phyloP scores from a whole-genome alignment of 306 rosid species.

The Quercus alba region DNA sequence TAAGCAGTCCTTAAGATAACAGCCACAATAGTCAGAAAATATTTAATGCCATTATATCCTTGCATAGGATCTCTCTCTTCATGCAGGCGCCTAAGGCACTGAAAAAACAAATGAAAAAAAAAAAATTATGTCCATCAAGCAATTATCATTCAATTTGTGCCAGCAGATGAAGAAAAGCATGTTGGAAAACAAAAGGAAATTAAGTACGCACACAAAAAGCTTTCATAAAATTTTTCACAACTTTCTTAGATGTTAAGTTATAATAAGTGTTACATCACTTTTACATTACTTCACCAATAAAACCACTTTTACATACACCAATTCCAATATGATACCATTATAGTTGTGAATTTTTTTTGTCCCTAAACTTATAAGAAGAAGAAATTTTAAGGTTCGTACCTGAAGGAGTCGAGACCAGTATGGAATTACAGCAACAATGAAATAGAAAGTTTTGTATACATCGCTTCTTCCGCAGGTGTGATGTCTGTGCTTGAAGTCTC shows the following conservation, averaged over 20 bases:
- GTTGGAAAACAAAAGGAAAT: no score
- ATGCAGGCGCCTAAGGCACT: slow-evolving; percentile 56
- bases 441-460: slow-evolving; percentile 41
- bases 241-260: no score
- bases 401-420: slow-evolving; percentile 62
- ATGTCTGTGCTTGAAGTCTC: slow-evolving; percentile 46
- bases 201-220: no score
- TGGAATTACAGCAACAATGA: slow-evolving; percentile 51
- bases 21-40: slow-evolving; percentile 57
- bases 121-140: background rate
- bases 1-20: slow-evolving; percentile 54
- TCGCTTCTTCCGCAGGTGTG: slow-evolving; percentile 24
- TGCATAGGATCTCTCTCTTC: slow-evolving; percentile 66
- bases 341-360: no score
- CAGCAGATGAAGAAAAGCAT: no score
- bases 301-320: no score
- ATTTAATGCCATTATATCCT: slow-evolving; percentile 57
- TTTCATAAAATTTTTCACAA: no score
- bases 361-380: background rate
- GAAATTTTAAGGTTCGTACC: slow-evolving; percentile 21
- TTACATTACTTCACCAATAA: no score
- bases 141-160: background rate
- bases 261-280: no score
- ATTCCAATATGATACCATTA: no score
- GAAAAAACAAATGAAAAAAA: background rate